These are phyloP conservation scores for Verticillium longisporum DNA, from an alignment of 2,329 filamentous ascomycete species.

Conservation along the genomic window DNA sequence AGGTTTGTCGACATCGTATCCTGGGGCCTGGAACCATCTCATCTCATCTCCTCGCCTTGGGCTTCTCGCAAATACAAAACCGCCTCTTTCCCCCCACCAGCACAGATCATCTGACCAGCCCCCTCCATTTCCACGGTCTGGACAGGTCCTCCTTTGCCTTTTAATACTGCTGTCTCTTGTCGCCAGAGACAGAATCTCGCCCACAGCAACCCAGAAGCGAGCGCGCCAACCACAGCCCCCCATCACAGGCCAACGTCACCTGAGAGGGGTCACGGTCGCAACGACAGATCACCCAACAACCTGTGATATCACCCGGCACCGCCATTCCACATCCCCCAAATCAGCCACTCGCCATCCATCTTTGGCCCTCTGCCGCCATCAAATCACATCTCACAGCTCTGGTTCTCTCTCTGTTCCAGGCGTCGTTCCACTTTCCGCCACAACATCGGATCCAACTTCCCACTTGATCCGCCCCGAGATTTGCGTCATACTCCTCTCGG, in stretches of 20 bases:
- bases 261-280: conserved; percentile 1
- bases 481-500: neutral
- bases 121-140: neutral
- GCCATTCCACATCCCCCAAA: neutral
- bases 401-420: neutral
- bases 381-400: neutral
- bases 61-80: neutral
- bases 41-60: neutral
- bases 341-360: neutral
- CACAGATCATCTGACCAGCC: neutral
- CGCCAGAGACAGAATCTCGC: neutral
- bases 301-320: conserved; percentile 2
- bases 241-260: neutral
- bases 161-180: neutral
- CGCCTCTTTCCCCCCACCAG: neutral
- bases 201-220: neutral
- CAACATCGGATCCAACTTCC: conserved; percentile 3
- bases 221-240: neutral
- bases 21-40: neutral
- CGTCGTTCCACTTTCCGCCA: neutral
- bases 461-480: neutral
- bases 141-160: neutral
- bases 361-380: neutral
- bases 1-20: neutral
- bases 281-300: neutral